These are phyloP conservation scores for Boletus tylopilopsis DNA, from an alignment of 768 basidiomycete species.

Conservation along the genomic window DNA sequence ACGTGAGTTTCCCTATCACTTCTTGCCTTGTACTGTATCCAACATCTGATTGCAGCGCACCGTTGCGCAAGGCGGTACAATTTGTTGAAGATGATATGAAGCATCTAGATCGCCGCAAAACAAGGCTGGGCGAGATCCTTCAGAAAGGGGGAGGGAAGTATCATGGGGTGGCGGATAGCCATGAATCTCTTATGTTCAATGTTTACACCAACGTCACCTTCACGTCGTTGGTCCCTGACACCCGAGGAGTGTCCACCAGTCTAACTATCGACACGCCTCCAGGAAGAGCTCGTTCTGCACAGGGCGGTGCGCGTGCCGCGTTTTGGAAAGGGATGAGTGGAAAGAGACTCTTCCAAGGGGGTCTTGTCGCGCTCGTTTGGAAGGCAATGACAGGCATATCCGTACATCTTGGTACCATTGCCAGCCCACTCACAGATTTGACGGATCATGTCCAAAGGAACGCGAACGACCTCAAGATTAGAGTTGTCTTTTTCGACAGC, in stretches of 20 bases:
- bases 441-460: conserved; percentile 38
- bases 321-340: conserved; percentile 64
- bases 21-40: background rate
- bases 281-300: conserved; percentile 44
- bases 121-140: conserved; percentile 45
- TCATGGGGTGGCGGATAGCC: conserved; percentile 36
- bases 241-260: conserved; percentile 48
- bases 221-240: conserved; percentile 42
- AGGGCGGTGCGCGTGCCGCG: conserved; percentile 36
- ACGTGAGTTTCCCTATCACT: conserved; percentile 39
- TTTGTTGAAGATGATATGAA: conserved; percentile 45
- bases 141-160: conserved; percentile 58
- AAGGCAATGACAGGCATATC: conserved; percentile 28
- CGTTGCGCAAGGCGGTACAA: conserved; percentile 48
- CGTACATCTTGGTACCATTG: conserved; percentile 55
- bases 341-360: conserved; percentile 58
- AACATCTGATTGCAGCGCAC: conserved; percentile 37
- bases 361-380: conserved; percentile 61
- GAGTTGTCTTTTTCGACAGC: conserved; percentile 58
- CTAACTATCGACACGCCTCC: conserved; percentile 52
- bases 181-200: conserved; percentile 56
- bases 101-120: conserved; percentile 19
- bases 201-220: conserved; percentile 57
- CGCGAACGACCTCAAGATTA: conserved; percentile 38
- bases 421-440: conserved; percentile 43